Conservation (phyloP, 2,329 filamentous ascomycete genomes). For the Fusarium sororula region DNA sequence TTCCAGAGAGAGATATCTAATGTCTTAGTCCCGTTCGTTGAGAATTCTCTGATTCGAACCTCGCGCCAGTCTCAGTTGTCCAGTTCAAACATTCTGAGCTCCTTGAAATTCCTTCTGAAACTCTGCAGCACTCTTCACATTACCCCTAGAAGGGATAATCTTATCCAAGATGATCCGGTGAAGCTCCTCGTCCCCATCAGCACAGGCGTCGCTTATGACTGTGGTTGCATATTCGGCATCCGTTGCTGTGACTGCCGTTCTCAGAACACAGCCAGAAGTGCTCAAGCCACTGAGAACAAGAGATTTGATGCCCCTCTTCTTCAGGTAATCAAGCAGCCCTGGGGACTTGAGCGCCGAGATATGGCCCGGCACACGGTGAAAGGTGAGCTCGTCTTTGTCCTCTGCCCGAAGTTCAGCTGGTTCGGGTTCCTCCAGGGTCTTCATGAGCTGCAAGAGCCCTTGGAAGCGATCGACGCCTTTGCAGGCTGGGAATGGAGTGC, state of each 20-base stretch:
- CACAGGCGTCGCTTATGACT: neutral
- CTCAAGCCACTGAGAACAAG: neutral
- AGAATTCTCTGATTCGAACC: neutral
- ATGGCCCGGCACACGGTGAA: neutral
- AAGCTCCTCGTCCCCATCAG: neutral
- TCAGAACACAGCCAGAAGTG: conserved; percentile 1
- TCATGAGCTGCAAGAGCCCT: neutral
- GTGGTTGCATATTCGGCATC: conserved; percentile 5
- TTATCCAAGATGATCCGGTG: neutral
- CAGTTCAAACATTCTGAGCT: neutral
- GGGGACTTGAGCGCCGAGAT: neutral
- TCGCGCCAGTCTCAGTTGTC: no score
- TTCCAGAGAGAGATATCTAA: fast-evolving
- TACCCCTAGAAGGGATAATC: neutral
- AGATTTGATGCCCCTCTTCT: neutral
- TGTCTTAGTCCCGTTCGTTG: neutral
- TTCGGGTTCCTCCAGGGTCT: neutral
- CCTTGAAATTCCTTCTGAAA: neutral
- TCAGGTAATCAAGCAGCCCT: neutral
- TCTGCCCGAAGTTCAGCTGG: neutral
- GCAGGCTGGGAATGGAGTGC: neutral
- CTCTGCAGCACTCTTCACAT: neutral
- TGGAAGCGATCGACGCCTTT: neutral
- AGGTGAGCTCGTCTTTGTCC: neutral
- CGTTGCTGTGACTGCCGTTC: neutral